Evolutionary conservation across 2,329 filamentous ascomycete species (phyloP), one percentile per base, ranked within the genome.

Genomic region (Pseudogymnoascus pannorum): DNA sequence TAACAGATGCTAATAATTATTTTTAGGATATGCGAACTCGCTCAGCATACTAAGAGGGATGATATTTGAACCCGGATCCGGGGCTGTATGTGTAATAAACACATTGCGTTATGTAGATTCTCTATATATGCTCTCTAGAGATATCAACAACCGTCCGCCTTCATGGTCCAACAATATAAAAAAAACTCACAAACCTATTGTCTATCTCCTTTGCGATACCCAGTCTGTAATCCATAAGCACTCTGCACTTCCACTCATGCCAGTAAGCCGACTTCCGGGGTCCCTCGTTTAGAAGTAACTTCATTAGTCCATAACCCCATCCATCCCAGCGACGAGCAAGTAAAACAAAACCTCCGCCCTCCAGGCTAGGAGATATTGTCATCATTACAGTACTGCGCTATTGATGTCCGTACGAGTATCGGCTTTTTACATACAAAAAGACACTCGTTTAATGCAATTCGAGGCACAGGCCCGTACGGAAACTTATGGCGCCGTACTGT

Each of bases 11-110:
- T 38, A 9, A 42, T 35, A 26, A 33, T 12, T 18, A 14, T 26
- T 33, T 31, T 12, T 59, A 81, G 78, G 81, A 83, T 71, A 83
- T 83, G 77, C 76, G 81, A 62, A 83, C 81, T 59, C 72, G 81
- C 65, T 81, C 82, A 65, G 81, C 81, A 65, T 83, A 83, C 63
- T 73, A 54, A 33, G 48, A 31, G 22, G 24, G 48, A 18, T 14
- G 48, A 31, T 54, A 33, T 31, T 31, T 44, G 26, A 54, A 31
- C 24, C 26, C 26, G 8, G 9, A 26, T 5, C 29, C 22, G 24
- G 24, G 48, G 48, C 11, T 54, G 48, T 54, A 54, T 54, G 48
- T 31, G 48, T 54, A 54, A 54, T 54, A 54, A 54, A 24, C 26
- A 54, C 48, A 54, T 54, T 33, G 26, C 26, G 48, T 54, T 54